Evolutionary conservation across 441 rosid species (phyloP), one percentile per base, ranked within the genome.

Genomic region (Raphanus hybrid): DNA sequence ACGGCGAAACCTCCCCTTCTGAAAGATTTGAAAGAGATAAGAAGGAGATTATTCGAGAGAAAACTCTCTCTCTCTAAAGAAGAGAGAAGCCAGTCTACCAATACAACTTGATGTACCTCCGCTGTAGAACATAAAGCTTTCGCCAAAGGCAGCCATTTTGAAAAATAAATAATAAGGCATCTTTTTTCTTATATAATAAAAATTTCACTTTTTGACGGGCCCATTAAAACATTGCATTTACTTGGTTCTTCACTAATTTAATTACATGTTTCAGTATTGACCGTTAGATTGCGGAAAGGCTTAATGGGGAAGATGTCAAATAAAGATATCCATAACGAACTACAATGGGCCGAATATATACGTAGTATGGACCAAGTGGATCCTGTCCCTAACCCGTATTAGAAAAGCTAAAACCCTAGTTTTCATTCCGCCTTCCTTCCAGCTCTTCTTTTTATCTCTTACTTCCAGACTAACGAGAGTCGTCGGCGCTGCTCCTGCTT

Each of bases 361-460:
- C 20, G 0, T 3, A 3, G 0, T 9, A 59, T 39, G 74, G 78
- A 74, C 78, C 27, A 60, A 5, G 5, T 11, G 3, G 2, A 6
- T 5, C 69, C 5, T 61, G 12, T 4, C 6, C 16, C 14, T n/a
- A 50, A 23, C 12, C 48, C 26, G 34, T 29, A 29, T 29, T 0
- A 29, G 41, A 67, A 50, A 71, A 8, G 54, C 68, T 12, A 50
- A 73, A 78, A 62, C 81, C 81, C 81, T 78, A 78, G 45, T 34
- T 27, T 11, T 0, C 50, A 11, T 3, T 72, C 71, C 39, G 29
- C 48, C 67, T 57, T 41, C 45, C 67, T 55, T 41, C 18, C 11
- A 41, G 35, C 23, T 58, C 65, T 37, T 54, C 15, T 14, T 6
- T 48, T 41, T 64, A 64, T 26, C 39, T 55, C 8, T 54, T 54